Evolutionary conservation across 768 basidiomycete genomes (phyloP).

Genomic region (Pisolithus marmoratus): DNA sequence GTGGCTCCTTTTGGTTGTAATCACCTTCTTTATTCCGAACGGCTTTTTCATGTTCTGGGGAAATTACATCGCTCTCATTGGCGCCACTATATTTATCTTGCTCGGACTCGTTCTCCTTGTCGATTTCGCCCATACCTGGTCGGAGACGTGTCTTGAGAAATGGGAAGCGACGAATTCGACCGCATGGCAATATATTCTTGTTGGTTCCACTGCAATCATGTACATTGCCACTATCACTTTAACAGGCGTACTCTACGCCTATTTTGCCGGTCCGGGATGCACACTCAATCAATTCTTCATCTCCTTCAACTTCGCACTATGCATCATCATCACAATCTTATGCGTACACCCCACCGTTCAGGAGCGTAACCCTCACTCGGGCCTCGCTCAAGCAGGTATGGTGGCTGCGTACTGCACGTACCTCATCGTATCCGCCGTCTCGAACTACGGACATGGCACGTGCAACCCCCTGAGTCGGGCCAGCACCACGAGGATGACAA

Average conservation of each 20-base stretch:
- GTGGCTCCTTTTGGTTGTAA: conserved; percentile 76
- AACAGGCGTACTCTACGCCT: conserved; percentile 85
- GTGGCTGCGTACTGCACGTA: conserved; percentile 98
- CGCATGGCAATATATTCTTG: conserved; percentile 94
- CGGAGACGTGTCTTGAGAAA: conserved; percentile 91
- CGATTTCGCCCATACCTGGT: conserved; percentile 99
- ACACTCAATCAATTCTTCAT: conserved; percentile 96
- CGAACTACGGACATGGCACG: conserved; percentile 77
- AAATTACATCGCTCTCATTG: conserved; percentile 85
- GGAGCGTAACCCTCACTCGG: conserved; percentile 89
- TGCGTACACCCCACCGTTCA: conserved; percentile 85
- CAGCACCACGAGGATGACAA: conserved; percentile 72
- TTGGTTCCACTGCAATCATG: conserved; percentile 87
- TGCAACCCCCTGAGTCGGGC: conserved; percentile 87
- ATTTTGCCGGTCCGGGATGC: conserved; percentile 85
- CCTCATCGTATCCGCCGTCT: conserved; percentile 88
- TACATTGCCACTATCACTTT: conserved; percentile 81
- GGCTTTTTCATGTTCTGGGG: conserved; percentile 99
- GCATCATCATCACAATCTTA: conserved; percentile 71
- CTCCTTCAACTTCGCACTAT: conserved; percentile 83
- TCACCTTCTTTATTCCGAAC: conserved; percentile 95
- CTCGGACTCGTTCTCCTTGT: conserved; percentile 95
- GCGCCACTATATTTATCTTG: conserved; percentile 92
- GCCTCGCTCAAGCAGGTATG: conserved; percentile 92
- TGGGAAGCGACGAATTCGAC: conserved; percentile 88